Evolutionary conservation across 139 green algal species (phyloP).

Genomic region (Chlamydomonas applanata): DNA sequence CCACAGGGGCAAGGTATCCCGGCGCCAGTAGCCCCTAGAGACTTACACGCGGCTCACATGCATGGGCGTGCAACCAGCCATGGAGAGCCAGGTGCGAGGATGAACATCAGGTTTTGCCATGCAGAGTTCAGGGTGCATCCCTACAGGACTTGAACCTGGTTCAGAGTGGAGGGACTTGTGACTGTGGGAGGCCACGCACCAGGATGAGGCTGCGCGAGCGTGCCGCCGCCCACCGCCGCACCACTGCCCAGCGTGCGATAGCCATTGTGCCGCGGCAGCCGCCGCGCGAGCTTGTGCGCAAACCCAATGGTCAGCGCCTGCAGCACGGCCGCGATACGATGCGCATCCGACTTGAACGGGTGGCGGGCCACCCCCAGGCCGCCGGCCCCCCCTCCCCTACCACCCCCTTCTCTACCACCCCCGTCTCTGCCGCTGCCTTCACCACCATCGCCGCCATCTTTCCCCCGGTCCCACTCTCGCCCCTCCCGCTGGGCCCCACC

Average conservation of each 20-base stretch:
- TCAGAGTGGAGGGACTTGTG: too few relatives aligned
- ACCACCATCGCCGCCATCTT: background rate
- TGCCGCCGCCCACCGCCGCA: constrained; percentile 5
- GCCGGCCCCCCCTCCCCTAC: background rate
- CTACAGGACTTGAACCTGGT: too few relatives aligned
- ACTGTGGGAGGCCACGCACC: constrained; percentile 36
- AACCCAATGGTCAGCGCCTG: constrained; percentile 78
- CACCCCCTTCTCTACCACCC: background rate
- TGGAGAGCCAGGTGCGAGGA: too few relatives aligned
- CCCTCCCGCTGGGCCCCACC: too few relatives aligned
- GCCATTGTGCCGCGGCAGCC: constrained; percentile 85
- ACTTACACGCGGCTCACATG: too few relatives aligned
- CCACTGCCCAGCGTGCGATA: constrained; percentile 75
- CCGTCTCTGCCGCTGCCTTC: background rate
- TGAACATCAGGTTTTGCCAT: too few relatives aligned
- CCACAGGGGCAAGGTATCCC: too few relatives aligned
- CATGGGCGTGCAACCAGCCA: too few relatives aligned
- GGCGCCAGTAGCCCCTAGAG: too few relatives aligned
- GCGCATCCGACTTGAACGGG: background rate
- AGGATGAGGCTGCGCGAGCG: constrained; percentile 79
- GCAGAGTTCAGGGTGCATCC: too few relatives aligned
- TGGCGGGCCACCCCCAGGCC: too few relatives aligned
- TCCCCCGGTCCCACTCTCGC: background rate
- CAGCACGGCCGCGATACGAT: background rate
- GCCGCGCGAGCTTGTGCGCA: constrained; percentile 79